Base-by-base conservation (phyloP, 257 asterid genomes). In the Mentha longifolia region DNA sequence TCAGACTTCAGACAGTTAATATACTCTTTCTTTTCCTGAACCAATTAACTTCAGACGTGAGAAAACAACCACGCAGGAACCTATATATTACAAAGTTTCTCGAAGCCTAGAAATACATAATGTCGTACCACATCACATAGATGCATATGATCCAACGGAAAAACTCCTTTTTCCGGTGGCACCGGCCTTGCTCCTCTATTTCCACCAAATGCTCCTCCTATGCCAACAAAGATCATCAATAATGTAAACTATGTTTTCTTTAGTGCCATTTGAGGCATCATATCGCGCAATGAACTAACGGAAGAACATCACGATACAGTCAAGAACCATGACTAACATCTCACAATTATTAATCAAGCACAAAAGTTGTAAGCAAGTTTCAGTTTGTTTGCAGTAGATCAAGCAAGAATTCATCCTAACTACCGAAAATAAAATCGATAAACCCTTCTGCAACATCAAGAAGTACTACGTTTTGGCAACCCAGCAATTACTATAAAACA, bases 141-240 rank as follows among this genome's bases (percentile, higher is more conserved):
- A 79, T 87, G 97, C 97, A 88, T 84, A 76, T 89, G 97, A 68
- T 95, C 99, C 82, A 95, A 85, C 2, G 98, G 99, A 71, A 92
- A 95, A 25, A 89, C 96, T 68, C 99, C 98, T 65, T 95, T 95
- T 67, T 95, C 98, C 0, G 97, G 98, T 14, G 98, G 99, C 68
- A 95, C 94, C 0, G 98, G 95, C 43, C 96, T 88, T n/a, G 82
- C 79, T 75, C 99, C 97, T 89, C 99, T 80, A 72, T 92, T 95
- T 67, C 99, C 98, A 62, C 98, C 99, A 81, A 95, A 92, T 65
- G 95, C 92, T 59, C 98, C 97, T 65, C 97, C 98, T 94, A 43
- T 42, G 10, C 14, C 47, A 80, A 54, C 73, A 61, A 46, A 65
- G 46, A 42, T 11, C 39, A 73, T 55, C 60, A 2, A 16, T 14